Conservation (phyloP, 495 filamentous ascomycete genomes). For the Xanthoparmelia taractica region DNA sequence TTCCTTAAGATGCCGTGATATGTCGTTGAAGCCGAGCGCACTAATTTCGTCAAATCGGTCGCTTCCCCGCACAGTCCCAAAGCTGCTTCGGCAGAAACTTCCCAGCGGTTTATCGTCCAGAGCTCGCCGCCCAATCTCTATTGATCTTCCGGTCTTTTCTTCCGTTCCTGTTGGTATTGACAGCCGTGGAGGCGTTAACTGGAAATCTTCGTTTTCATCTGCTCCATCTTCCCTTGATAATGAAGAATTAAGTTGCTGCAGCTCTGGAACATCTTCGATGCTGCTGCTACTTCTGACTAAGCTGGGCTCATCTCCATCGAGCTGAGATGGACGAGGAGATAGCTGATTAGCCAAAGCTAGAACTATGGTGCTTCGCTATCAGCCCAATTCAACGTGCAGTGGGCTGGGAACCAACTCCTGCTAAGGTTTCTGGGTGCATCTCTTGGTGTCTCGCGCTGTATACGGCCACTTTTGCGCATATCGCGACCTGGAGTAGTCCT, state of each 20-base stretch:
- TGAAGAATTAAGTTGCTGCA: constrained; percentile 57
- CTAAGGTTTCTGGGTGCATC: constrained; percentile 62
- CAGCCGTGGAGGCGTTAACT: constrained; percentile 51
- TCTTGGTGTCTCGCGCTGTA: constrained; percentile 69
- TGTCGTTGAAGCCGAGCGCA: constrained; percentile 32
- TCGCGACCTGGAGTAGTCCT: constrained; percentile 64
- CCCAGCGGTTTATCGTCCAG: constrained; percentile 41
- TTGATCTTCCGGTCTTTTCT: constrained; percentile 57
- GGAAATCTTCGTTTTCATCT: constrained; percentile 45
- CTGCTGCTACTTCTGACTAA: constrained; percentile 46
- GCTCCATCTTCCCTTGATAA: constrained; percentile 55
- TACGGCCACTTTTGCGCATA: constrained; percentile 55
- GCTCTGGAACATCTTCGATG: constrained; percentile 54
- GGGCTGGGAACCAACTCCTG: constrained; percentile 35
- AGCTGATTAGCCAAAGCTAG: constrained; percentile 54
- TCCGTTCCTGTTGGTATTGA: constrained; percentile 61
- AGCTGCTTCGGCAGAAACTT: constrained; percentile 48
- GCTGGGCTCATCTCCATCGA: constrained; percentile 24
- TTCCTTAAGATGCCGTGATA: constrained; percentile 17
- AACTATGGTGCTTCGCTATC: constrained; percentile 25
- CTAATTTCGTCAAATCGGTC: constrained; percentile 49
- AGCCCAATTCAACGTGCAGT: background rate
- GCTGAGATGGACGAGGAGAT: constrained; percentile 42
- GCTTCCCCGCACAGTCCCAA: constrained; percentile 51
- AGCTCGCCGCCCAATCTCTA: constrained; percentile 57